Conservation (phyloP, 2,329 filamentous ascomycete genomes). For the Stagonosporopsis rhizophila region DNA sequence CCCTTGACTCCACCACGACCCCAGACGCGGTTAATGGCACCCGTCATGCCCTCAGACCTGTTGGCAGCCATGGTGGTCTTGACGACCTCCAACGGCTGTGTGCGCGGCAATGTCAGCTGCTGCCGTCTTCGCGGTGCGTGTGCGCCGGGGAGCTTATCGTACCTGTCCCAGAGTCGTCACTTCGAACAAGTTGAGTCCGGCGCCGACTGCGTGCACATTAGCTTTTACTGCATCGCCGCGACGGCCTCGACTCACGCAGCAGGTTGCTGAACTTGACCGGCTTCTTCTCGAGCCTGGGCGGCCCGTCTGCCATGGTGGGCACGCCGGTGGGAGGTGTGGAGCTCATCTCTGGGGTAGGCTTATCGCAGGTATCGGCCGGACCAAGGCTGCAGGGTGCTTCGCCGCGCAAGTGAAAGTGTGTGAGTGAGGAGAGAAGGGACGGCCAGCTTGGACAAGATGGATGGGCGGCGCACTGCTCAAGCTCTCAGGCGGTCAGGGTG, state of each 20-base stretch:
- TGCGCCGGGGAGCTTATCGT: constrained; percentile 8
- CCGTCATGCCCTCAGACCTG: constrained; percentile 83
- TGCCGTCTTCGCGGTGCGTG: neutral
- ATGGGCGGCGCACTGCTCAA: constrained; percentile 15
- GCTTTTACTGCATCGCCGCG: neutral
- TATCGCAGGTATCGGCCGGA: constrained; percentile 76
- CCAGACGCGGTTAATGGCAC: constrained; percentile 88
- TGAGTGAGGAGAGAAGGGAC: constrained; percentile 25
- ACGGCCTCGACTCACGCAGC: constrained; percentile 64
- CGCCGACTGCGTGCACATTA: constrained; percentile 67
- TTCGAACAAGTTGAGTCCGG: constrained; percentile 95
- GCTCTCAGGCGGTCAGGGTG: constrained; percentile 30
- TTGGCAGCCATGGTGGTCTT: constrained; percentile 99
- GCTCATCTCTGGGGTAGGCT: constrained; percentile 61
- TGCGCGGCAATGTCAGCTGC: constrained; percentile 57
- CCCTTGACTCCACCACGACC: constrained; percentile 89
- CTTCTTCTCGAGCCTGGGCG: constrained; percentile 88
- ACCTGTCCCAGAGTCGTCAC: constrained; percentile 74
- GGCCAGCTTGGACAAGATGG: constrained; percentile 7
- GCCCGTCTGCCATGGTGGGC: constrained; percentile 50
- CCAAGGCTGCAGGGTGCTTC: constrained; percentile 95
- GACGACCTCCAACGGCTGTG: constrained; percentile 92
- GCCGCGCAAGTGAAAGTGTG: constrained; percentile 63
- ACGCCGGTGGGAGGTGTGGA: constrained; percentile 55
- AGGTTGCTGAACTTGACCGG: constrained; percentile 99